These are phyloP conservation scores for Rhododendron henanense DNA, from an alignment of 148 eudicot species.

Conservation along the genomic window DNA sequence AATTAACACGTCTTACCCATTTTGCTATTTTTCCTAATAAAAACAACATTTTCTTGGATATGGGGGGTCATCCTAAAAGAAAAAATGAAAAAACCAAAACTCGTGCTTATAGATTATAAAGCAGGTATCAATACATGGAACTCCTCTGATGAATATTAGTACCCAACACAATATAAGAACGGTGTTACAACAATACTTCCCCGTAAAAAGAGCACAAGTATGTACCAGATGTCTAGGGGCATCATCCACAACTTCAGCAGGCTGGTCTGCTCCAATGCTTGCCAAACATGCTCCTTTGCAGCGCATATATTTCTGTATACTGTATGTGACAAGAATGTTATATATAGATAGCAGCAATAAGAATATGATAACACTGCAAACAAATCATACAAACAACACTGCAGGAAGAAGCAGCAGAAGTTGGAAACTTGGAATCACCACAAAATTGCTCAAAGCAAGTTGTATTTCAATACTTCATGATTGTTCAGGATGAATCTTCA, in stretches of 20 bases:
- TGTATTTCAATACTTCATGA: neutral
- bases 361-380: neutral
- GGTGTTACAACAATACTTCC: neutral
- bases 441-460: neutral
- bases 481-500: neutral
- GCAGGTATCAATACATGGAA: neutral
- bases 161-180: neutral
- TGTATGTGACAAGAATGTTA: conserved; percentile 17
- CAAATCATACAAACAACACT: neutral
- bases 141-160: neutral
- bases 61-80: neutral
- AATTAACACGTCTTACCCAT: neutral
- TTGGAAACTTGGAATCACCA: neutral
- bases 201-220: conserved; percentile 21
- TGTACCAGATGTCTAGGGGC: conserved; percentile 89
- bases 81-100: neutral
- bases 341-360: neutral
- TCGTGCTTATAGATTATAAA: neutral
- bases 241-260: conserved; percentile 94
- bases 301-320: conserved; percentile 78
- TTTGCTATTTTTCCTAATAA: neutral
- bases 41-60: neutral
- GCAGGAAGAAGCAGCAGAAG: neutral
- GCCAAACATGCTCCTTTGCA: conserved; percentile 90
- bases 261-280: conserved; percentile 90